Percentiles rank a stretch among this genome's conserved stretches.
Evolutionary conservation across 768 basidiomycete genomes (phyloP).

Genomic region (Leccinum variicolor): DNA sequence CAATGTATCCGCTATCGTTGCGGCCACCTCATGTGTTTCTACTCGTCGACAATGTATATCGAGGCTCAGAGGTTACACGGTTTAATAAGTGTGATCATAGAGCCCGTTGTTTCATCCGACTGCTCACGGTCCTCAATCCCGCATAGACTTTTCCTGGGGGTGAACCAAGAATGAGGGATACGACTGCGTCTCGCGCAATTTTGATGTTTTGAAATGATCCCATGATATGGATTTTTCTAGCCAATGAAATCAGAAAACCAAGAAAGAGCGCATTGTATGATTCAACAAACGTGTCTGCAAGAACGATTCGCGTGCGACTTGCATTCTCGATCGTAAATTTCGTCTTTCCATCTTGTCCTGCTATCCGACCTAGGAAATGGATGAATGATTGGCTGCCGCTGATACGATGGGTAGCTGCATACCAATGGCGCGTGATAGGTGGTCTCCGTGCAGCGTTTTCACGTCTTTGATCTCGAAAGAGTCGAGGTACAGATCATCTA

Average conservation of each 20-base stretch:
- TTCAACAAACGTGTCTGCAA: conserved; percentile 86
- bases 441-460: conserved; percentile 96
- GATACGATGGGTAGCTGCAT: conserved; percentile 10
- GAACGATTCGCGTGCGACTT: conserved; percentile 93
- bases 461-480: conserved; percentile 99
- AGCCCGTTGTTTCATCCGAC: conserved; percentile 90
- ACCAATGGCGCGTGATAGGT: conserved; percentile 97
- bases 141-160: conserved; percentile 95
- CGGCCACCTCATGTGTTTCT: conserved; percentile 3
- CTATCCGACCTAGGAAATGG: conserved; percentile 74
- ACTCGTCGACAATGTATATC: conserved; percentile 9
- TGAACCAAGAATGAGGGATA: conserved; percentile 91
- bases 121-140: conserved; percentile 85
- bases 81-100: conserved; percentile 41
- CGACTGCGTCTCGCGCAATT: conserved; percentile 93
- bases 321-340: conserved; percentile 99
- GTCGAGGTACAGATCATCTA: conserved; percentile 97
- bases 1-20: neutral
- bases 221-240: conserved; percentile 95
- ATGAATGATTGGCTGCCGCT: conserved; percentile 1
- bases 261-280: neutral
- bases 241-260: conserved; percentile 9
- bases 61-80: conserved; percentile 4
- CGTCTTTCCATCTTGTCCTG: conserved; percentile 97
- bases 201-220: conserved; percentile 99